Percentiles rank a stretch among this genome's conserved stretches.
phyloP scores from a whole-genome alignment of 2,329 filamentous ascomycete species.

The Aspergillus sp. region DNA sequence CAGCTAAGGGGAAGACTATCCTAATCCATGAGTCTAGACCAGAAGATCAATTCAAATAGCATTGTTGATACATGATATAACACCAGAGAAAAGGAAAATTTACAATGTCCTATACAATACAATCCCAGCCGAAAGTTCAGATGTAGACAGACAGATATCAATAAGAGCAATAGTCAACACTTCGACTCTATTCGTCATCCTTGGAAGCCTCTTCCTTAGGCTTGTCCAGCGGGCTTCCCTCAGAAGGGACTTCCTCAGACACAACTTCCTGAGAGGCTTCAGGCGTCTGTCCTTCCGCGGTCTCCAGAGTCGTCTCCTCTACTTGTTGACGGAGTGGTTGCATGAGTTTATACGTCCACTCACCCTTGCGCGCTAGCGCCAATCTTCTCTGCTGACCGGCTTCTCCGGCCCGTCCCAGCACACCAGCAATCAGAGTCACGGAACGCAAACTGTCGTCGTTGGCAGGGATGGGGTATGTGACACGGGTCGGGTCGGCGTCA shows the following conservation, averaged over 20 bases:
- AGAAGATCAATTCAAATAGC: slow-evolving; percentile 2
- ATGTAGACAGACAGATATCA: slow-evolving; percentile 14
- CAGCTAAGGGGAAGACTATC: not conserved
- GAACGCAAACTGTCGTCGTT: slow-evolving; percentile 95
- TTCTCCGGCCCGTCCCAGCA: slow-evolving; percentile 81
- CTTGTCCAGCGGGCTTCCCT: not conserved
- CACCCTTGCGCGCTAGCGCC: slow-evolving; percentile 61
- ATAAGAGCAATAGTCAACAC: slow-evolving; percentile 5
- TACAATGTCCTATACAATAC: slow-evolving; percentile 40
- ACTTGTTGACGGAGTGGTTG: slow-evolving; percentile 11
- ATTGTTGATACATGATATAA: slow-evolving; percentile 26
- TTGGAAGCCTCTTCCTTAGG: not conserved
- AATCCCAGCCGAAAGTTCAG: slow-evolving; percentile 22
- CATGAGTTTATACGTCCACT: slow-evolving; percentile 57
- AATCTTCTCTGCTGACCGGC: slow-evolving; percentile 70
- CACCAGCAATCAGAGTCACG: slow-evolving; percentile 77
- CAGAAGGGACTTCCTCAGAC: not conserved
- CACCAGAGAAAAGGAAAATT: slow-evolving; percentile 25
- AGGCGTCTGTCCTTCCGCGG: not conserved
- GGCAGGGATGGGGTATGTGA: slow-evolving; percentile 93
- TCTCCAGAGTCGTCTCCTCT: not conserved
- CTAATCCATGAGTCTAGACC: not conserved
- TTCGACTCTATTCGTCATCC: not conserved
- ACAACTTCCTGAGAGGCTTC: not conserved
- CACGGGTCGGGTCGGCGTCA: slow-evolving; percentile 86